Evolutionary conservation across 495 filamentous ascomycete species (phyloP), one percentile per base, ranked within the genome.

Genomic region (Wilcoxina mikolae): DNA sequence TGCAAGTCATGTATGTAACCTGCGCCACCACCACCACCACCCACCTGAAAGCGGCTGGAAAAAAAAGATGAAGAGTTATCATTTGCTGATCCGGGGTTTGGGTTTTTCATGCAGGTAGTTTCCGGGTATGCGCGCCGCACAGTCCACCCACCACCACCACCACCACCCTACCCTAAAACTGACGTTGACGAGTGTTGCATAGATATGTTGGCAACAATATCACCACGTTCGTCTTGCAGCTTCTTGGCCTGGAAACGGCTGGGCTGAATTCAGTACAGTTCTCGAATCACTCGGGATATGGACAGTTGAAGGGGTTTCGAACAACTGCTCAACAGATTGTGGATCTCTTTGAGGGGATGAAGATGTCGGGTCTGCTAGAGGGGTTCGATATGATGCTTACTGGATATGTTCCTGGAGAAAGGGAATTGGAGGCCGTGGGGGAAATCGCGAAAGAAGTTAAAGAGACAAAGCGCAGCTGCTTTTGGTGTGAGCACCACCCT

Each of bases 131-230:
- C 9, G 25, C 9, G 9, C 43, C 9, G 1, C 51, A 53, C 39
- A 33, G 20, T 54, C 18, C 17, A 20, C 17, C 31, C 31, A 7
- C 31, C 31, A 7, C 31, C 31, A 7, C 15, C 31, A 7, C 7
- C 31, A 35, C 31, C 31, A 15, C 31, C n/a, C n/a, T n/a, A 15
- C 55, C 24, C 43, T 46, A 17, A 46, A 11, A 60, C 49, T 51
- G 42, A 49, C 41, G 18, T 17, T 39, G n/a, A n/a, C n/a, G n/a
- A n/a, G n/a, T n/a, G n/a, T n/a, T n/a, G n/a, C 42, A 51, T 62
- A 98, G 91, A 60, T 85, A 94, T 78, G 91, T 98, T 64, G 91
- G 91, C 31, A 98, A 98, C 65, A 87, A 85, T 61, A 95, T 96
- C 74, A 87, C 87, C 35, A 82, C 83, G 0, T 90, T 94, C 57